Percentiles rank a stretch among this genome's conserved stretches.
phyloP scores from a whole-genome alignment of 495 filamentous ascomycete genomes.

The Aspergillus steynii region DNA sequence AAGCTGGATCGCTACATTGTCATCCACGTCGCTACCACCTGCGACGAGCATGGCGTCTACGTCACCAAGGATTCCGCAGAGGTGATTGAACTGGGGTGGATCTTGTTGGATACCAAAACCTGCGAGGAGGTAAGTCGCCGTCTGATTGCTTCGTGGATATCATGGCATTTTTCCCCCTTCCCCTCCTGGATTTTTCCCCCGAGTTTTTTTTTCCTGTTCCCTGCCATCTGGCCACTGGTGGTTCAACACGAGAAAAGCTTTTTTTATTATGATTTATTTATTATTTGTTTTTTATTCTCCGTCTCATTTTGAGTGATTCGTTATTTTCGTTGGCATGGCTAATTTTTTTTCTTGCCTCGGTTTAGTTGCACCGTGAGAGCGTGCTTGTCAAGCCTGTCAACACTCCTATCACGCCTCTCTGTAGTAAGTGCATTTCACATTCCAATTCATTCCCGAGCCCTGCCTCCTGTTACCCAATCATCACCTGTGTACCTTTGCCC shows the following conservation, averaged over 20 bases:
- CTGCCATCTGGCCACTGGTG: constrained; percentile 12
- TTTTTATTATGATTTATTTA: background rate
- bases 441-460: background rate
- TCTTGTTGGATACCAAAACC: constrained; percentile 85
- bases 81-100: constrained; percentile 98
- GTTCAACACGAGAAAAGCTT: background rate
- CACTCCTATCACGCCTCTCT: constrained; percentile 96
- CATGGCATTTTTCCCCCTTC: constrained; percentile 17
- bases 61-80: constrained; percentile 99
- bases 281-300: background rate
- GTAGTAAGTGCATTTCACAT: constrained; percentile 70
- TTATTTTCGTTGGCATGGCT: constrained; percentile 13
- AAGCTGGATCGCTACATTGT: constrained; percentile 95
- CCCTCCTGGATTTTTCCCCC: constrained; percentile 8
- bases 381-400: constrained; percentile 98
- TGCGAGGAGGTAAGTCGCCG: constrained; percentile 77
- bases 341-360: background rate
- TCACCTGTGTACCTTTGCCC: background rate
- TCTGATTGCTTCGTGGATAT: constrained; percentile 10
- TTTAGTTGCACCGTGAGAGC: constrained; percentile 87
- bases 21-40: constrained; percentile 97
- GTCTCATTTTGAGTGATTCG: constrained; percentile 6
- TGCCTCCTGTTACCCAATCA: constrained; percentile 1
- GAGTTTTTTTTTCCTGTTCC: constrained; percentile 7
- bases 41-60: constrained; percentile 98